Conservation (phyloP, 768 basidiomycete species). For the Paxillus ammoniavirescens region DNA sequence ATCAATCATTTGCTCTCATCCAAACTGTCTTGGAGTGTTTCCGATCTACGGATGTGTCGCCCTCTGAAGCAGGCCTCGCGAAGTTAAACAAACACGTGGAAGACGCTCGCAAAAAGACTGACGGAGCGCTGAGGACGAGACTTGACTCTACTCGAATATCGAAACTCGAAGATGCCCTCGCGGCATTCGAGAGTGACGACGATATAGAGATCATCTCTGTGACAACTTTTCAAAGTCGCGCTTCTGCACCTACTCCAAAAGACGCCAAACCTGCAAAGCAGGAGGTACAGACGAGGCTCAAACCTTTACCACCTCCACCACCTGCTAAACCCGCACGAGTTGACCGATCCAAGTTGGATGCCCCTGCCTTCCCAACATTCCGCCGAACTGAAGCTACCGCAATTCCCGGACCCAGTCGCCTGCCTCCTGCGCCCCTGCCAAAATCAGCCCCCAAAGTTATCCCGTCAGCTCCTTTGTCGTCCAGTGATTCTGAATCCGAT, state of each 20-base stretch:
- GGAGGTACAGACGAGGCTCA: slow-evolving; percentile 21
- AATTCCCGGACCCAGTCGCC: slow-evolving; percentile 35
- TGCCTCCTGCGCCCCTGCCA: slow-evolving; percentile 12
- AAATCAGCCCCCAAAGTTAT: slow-evolving; percentile 4
- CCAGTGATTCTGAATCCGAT: slow-evolving; percentile 48
- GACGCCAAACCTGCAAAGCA: slow-evolving; percentile 16
- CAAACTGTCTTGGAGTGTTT: slow-evolving; percentile 79
- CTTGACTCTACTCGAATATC: slow-evolving; percentile 55
- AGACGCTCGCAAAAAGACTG: slow-evolving; percentile 51
- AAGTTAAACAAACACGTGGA: slow-evolving; percentile 69
- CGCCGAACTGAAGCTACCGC: slow-evolving; percentile 31
- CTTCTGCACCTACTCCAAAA: slow-evolving; percentile 9
- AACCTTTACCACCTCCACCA: slow-evolving; percentile 12
- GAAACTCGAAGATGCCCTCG: slow-evolving; percentile 64
- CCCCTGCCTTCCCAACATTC: slow-evolving; percentile 43
- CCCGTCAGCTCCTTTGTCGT: slow-evolving; percentile 37
- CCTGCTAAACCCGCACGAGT: slow-evolving; percentile 16
- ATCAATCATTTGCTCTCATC: slow-evolving; percentile 84
- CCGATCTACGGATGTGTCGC: slow-evolving; percentile 55
- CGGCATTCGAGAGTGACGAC: slow-evolving; percentile 61
- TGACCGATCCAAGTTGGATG: slow-evolving; percentile 34
- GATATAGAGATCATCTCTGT: slow-evolving; percentile 54
- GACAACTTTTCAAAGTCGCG: slow-evolving; percentile 18
- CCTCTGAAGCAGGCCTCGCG: slow-evolving; percentile 52
- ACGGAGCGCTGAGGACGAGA: slow-evolving; percentile 48